Conservation (phyloP, 208 protist genomes). For the Trypanosoma scelopori region DNA sequence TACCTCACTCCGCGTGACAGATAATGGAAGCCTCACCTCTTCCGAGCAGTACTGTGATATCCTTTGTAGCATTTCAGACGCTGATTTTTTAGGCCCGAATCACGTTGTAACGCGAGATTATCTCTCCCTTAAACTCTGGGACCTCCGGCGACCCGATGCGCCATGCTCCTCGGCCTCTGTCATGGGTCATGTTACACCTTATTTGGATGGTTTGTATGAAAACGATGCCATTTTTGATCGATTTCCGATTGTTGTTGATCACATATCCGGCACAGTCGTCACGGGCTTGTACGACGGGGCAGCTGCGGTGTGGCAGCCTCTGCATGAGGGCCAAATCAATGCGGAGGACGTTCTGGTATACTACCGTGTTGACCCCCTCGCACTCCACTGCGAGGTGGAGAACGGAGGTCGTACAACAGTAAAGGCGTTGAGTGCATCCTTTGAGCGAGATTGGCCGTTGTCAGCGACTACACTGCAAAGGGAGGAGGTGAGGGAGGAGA, state of each 20-base stretch:
- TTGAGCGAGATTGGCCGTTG: slow-evolving; percentile 41
- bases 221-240: slow-evolving; percentile 88
- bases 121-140: slow-evolving; percentile 86
- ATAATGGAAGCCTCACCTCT: slow-evolving; percentile 1
- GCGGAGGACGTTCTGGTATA: slow-evolving; percentile 43
- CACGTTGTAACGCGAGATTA: slow-evolving; percentile 89
- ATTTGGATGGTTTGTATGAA: slow-evolving; percentile 75
- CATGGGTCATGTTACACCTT: slow-evolving; percentile 68
- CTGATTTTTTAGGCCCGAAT: slow-evolving; percentile 71
- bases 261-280: slow-evolving; percentile 70
- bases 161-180: slow-evolving; percentile 65
- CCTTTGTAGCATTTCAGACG: slow-evolving; percentile 80
- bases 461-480: not conserved
- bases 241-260: slow-evolving; percentile 79
- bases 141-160: slow-evolving; percentile 59
- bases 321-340: slow-evolving; percentile 28
- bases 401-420: slow-evolving; percentile 21
- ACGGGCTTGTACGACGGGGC: slow-evolving; percentile 86
- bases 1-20: slow-evolving; percentile 56
- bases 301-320: slow-evolving; percentile 85
- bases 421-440: slow-evolving; percentile 46
- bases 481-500: slow-evolving; percentile 1
- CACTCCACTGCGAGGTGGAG: slow-evolving; percentile 40
- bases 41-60: slow-evolving; percentile 85
- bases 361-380: slow-evolving; percentile 67